Conservation (phyloP, 306 rosid genomes). For the Rosa lucieae region DNA sequence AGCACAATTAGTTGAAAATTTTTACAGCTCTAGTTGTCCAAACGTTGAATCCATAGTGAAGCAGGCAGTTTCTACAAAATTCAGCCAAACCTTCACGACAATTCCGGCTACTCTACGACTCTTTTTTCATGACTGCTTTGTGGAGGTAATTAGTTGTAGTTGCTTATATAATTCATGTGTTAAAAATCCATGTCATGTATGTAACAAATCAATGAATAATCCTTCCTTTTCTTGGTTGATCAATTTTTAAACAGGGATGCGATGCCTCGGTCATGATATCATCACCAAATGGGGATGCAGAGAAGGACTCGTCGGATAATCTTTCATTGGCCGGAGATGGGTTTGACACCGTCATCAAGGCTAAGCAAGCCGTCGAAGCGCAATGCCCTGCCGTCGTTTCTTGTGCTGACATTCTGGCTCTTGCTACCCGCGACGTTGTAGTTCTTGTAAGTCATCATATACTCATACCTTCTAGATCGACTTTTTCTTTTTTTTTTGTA, state of each 20-base stretch:
- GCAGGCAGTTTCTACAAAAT: constrained; percentile 63
- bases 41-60: constrained; percentile 59
- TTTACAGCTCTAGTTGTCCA: constrained; percentile 61
- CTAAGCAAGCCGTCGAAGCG: constrained; percentile 72
- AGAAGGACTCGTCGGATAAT: constrained; percentile 68
- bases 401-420: constrained; percentile 77
- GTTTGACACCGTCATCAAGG: constrained; percentile 79
- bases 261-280: constrained; percentile 70
- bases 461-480: neutral
- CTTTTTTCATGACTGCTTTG: constrained; percentile 84
- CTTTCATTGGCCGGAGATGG: constrained; percentile 90
- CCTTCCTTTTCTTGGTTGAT: neutral
- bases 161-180: neutral
- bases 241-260: constrained; percentile 55
- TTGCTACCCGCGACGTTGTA: constrained; percentile 63
- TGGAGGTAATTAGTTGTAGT: constrained; percentile 45
- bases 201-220: neutral
- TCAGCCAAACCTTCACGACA: constrained; percentile 57
- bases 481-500: no score
- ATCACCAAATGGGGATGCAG: constrained; percentile 71
- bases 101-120: constrained; percentile 76
- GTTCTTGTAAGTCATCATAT: neutral
- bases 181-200: neutral
- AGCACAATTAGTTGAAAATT: constrained; percentile 52
- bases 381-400: constrained; percentile 73